Base-by-base conservation (phyloP, 2,329 filamentous ascomycete species). In the Ophiostoma himal-ulmi region DNA sequence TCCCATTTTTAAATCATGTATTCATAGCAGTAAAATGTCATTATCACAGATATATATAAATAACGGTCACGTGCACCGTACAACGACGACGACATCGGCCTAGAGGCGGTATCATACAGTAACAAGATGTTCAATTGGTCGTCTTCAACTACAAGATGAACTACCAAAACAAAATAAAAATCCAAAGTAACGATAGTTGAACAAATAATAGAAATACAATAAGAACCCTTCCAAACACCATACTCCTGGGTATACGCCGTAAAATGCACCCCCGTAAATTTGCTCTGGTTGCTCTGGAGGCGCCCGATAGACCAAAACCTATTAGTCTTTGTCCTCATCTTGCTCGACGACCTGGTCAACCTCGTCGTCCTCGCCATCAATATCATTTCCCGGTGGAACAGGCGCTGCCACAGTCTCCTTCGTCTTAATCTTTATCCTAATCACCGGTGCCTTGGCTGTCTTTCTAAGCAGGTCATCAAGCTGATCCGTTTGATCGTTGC, bases 241-340 rank as follows among this genome's bases (percentile, higher is more conserved):
- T 62, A 39, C 36, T n/a, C 62, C 62, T 39, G 62, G 62, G 62
- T 65, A 65, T 65, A 62, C 57, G 62, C 62, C 62, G 36, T 65
- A 36, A 37, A 64, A 37, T 7, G 7, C 17, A 64, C 34, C 7
- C 30, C 17, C 14, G 39, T 37, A 5, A 1, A 13, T 30, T 14
- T 57, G n/a, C 22, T 22, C 5, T 26, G n/a, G 5, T 14, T 57
- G n/a, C 22, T 22, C 5, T 26, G n/a, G 5, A n/a, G 13, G 17
- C 48, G 30, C 30, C 30, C 30, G 30, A 30, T 30, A 54, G 30
- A 30, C 30, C 34, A n/a, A 65, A 26, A 65, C 20, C 6, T n/a
- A n/a, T 37, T 6, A 65, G 13, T 39, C 20, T n/a, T 22, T 20
- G 41, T 7, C 8, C 8, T n/a, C 13, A 11, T 13, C 30, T 5